A percentile compares a stretch with the other conserved stretches of the same genome.
Conservation (phyloP, 75 land plant genomes). For the Pinus albicaulis region DNA sequence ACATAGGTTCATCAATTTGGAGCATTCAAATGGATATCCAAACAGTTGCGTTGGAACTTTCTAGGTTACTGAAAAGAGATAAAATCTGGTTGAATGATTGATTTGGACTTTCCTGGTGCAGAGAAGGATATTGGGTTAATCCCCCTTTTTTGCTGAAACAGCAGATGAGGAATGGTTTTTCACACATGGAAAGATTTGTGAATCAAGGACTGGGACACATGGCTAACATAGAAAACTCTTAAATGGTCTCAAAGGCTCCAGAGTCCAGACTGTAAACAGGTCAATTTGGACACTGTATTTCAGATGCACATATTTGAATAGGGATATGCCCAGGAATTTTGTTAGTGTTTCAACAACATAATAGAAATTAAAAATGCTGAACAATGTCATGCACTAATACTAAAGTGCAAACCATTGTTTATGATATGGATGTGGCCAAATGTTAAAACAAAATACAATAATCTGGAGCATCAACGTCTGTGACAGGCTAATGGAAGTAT, state of each 20-base stretch:
- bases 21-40: background rate
- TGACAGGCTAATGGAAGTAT: background rate
- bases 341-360: background rate
- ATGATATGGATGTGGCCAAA: background rate
- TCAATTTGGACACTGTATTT: background rate
- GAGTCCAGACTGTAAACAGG: no score
- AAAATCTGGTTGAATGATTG: background rate
- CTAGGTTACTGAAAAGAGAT: background rate
- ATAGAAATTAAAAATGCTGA: background rate
- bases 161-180: no score
- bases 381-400: background rate
- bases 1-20: no score
- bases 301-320: no score
- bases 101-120: background rate
- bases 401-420: background rate
- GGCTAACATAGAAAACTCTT: no score
- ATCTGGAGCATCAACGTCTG: no score
- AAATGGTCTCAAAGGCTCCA: no score
- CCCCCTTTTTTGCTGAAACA: no score
- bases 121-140: no score
- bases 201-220: no score
- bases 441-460: no score
- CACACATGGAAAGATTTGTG: no score
- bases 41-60: background rate
- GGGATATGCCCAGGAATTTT: background rate